Base-by-base conservation (phyloP, 176 grass and related monocot species). In the Secale cereale region DNA sequence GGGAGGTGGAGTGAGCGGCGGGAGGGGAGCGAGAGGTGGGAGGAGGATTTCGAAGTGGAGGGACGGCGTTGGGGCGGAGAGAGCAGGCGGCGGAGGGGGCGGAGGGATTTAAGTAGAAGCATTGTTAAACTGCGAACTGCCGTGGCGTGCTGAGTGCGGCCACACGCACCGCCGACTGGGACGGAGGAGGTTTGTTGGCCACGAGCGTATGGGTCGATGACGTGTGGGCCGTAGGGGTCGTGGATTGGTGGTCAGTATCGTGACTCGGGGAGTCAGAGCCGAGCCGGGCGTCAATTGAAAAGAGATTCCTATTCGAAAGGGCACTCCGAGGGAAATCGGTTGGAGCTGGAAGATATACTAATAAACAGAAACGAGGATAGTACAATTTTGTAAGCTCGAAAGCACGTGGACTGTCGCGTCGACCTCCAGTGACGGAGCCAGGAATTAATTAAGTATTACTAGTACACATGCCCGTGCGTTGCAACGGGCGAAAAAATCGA, bases 71-170 rank as follows among this genome's bases (percentile, higher is more conserved):
- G 52, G 8, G 52, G 52, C 52, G 77, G 39, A 62, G 59, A 3
- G 16, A 30, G 77, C 23, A 7, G 23, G 59, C 59, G 77, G 36
- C 23, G 59, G 35, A 62, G 77, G 59, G 6, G 59, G 35, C 35
- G 77, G 16, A 79, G 25, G 36, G 77, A 79, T 79, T 29, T 79
- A 79, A 43, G 23, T 10, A 64, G 36, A 64, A 79, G 77, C 77
- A 79, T 79, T 7, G 32, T 11, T n/a, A 20, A 15, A 11, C 67
- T 70, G 67, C 14, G 29, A 17, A n/a, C 17, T 60, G 57, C 22
- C 22, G 9, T 43, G 41, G 41, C 41, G 41, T 25, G 57, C 22
- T 20, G 7, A n/a, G 57, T 60, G 57, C 22, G 57, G 57, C 17
- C 52, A 22, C 52, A 56, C 52, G 19, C 52, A 22, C 2, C 52